These are phyloP conservation scores for Neonectria coccinea DNA, from an alignment of 2,329 filamentous ascomycete species.

Conservation along the genomic window DNA sequence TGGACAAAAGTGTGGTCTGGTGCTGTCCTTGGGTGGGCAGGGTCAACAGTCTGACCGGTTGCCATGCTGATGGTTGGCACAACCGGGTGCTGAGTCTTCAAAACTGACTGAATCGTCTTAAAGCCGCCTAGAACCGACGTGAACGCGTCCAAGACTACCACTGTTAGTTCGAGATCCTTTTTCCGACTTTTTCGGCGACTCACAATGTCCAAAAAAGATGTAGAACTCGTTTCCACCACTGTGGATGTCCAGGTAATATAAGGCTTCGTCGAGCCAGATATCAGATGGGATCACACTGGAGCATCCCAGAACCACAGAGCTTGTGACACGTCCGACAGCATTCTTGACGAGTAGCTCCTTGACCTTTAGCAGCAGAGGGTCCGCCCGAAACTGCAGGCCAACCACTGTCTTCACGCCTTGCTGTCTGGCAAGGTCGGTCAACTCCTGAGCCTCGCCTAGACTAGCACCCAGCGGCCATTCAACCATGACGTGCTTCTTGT, in stretches of 20 bases:
- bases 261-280: background rate
- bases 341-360: slow-evolving; percentile 31
- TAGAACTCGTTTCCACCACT: slow-evolving; percentile 27
- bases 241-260: slow-evolving; percentile 24
- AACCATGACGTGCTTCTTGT: slow-evolving; percentile 44
- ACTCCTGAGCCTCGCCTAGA: slow-evolving; percentile 51
- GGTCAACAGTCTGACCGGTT: slow-evolving; percentile 7
- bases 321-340: slow-evolving; percentile 26
- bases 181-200: background rate
- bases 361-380: slow-evolving; percentile 49
- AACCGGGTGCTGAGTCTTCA: slow-evolving; percentile 11
- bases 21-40: slow-evolving; percentile 9
- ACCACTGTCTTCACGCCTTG: slow-evolving; percentile 55
- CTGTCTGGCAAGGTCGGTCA: slow-evolving; percentile 50
- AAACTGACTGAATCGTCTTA: slow-evolving; percentile 15
- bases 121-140: slow-evolving; percentile 23
- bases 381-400: slow-evolving; percentile 59
- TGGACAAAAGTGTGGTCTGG: slow-evolving; percentile 26
- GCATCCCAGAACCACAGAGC: slow-evolving; percentile 14
- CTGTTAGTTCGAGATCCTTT: background rate
- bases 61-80: background rate
- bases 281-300: slow-evolving; percentile 11
- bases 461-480: slow-evolving; percentile 40
- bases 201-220: slow-evolving; percentile 30
- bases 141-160: slow-evolving; percentile 24